Evolutionary conservation across 1,284 basidiomycete species (phyloP).

Genomic region (Tilletia indica): DNA sequence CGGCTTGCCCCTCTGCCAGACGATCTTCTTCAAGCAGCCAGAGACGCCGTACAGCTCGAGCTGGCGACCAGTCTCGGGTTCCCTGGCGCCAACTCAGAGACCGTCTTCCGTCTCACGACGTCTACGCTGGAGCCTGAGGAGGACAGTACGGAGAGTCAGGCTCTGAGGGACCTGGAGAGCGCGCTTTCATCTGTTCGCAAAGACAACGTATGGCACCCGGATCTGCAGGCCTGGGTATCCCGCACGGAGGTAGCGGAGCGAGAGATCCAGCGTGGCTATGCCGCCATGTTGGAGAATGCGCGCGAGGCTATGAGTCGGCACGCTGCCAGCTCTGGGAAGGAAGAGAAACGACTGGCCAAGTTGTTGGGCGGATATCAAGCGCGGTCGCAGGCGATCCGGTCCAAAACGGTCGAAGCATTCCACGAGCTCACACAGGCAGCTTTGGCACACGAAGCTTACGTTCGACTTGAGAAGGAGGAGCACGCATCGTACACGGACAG

Average conservation of each 20-base stretch:
- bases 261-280: slow-evolving; percentile 68
- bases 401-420: slow-evolving; percentile 47
- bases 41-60: slow-evolving; percentile 72
- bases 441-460: slow-evolving; percentile 39
- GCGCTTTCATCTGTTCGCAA: slow-evolving; percentile 57
- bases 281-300: slow-evolving; percentile 65
- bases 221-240: slow-evolving; percentile 69
- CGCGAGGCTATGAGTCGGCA: slow-evolving; percentile 78
- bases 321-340: slow-evolving; percentile 76
- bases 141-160: slow-evolving; percentile 61
- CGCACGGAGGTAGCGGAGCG: slow-evolving; percentile 63
- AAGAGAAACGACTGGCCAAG: slow-evolving; percentile 86
- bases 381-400: slow-evolving; percentile 70
- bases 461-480: slow-evolving; percentile 41
- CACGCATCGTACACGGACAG: slow-evolving; percentile 38
- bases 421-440: slow-evolving; percentile 31
- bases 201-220: slow-evolving; percentile 67
- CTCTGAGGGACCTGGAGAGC: slow-evolving; percentile 66
- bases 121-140: slow-evolving; percentile 24
- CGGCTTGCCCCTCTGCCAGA: slow-evolving; percentile 76
- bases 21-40: slow-evolving; percentile 72
- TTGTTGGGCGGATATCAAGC: slow-evolving; percentile 86
- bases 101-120: slow-evolving; percentile 62
- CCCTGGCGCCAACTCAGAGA: slow-evolving; percentile 74
- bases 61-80: slow-evolving; percentile 77